Evolutionary conservation across 805 yeast species (phyloP).

Genomic region (Candida morakotiae): DNA sequence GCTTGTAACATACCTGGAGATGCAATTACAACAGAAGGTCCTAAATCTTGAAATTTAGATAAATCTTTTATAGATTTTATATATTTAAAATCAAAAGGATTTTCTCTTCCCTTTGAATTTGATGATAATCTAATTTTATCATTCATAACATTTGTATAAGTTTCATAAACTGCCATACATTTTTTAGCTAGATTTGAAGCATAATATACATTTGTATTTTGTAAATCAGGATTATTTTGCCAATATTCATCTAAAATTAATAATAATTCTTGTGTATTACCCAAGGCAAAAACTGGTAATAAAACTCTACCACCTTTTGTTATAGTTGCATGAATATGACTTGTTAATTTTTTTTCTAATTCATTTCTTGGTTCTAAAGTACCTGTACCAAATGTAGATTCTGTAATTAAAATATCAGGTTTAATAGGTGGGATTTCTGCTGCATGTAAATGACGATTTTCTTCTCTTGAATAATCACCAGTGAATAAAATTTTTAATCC

Average conservation of each 20-base stretch:
- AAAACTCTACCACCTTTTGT: slow-evolving; percentile 87
- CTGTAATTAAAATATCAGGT: slow-evolving; percentile 90
- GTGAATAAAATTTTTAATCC: slow-evolving; percentile 87
- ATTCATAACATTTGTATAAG: slow-evolving; percentile 96
- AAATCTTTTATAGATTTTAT: slow-evolving; percentile 74
- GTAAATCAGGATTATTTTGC: slow-evolving; percentile 78
- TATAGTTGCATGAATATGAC: slow-evolving; percentile 77
- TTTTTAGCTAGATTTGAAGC: slow-evolving; percentile 92
- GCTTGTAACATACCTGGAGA: slow-evolving; percentile 98
- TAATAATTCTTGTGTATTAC: slow-evolving; percentile 92
- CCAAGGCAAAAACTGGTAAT: slow-evolving; percentile 93
- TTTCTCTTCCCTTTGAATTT: slow-evolving; percentile 34
- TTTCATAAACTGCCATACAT: slow-evolving; percentile 96
- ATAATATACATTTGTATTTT: slow-evolving; percentile 77
- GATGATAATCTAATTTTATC: slow-evolving; percentile 73
- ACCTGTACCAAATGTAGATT: slow-evolving; percentile 97
- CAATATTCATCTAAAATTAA: slow-evolving; percentile 93
- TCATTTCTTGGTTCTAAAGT: slow-evolving; percentile 89
- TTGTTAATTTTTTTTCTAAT: slow-evolving; percentile 77
- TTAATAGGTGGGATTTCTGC: slow-evolving; percentile 89
- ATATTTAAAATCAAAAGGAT: slow-evolving; percentile 88
- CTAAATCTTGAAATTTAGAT: slow-evolving; percentile 86
- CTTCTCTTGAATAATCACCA: slow-evolving; percentile 96
- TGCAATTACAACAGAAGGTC: slow-evolving; percentile 94
- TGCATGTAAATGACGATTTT: slow-evolving; percentile 88